Evolutionary conservation across 345 rosid genomes (phyloP), one percentile per base, ranked within the genome.

Genomic region (Luvunga scandens): DNA sequence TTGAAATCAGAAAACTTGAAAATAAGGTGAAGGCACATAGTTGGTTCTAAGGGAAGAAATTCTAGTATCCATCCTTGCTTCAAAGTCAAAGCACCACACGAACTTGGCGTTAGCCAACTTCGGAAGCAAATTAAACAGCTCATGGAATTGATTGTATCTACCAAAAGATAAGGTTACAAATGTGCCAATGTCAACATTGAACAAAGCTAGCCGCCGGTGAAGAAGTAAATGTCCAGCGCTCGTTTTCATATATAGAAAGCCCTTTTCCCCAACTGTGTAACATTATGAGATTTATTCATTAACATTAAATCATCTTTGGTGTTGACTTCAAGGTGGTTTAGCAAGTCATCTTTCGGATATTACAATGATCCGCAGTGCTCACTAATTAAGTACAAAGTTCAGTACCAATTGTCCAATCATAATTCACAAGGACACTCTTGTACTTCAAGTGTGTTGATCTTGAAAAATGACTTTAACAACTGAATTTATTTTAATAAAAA

Each of bases 181-280:
- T 50, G 24, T 2, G 13, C 6, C 48, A 6, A 38, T 24, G 27
- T 6, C 71, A 45, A 66, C 48, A 33, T 18, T 27, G 61, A 73
- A 28, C 48, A 28, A 60, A 85, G 83, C 84, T 83, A 4, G 88
- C 72, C 8, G 62, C 31, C 0, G 76, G 57, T 12, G 3, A 18
- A 22, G 79, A 64, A 22, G 33, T 69, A 79, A 78, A 81, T 42
- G 25, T 76, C 84, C 88, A 79, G 67, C 76, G 73, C 9, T 7
- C 7, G 36, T 82, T 76, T 13, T 81, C 34, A 70, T 83, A 83
- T 1, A 85, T 83, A 19, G 45, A 38, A 31, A 85, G 83, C 33
- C 67, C 83, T 55, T 79, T 76, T 18, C 70, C 5, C 82, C 70
- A 6, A 81, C 9, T 73, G 76, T 10, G 4, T 10, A 42, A 42